These are phyloP conservation scores for Coniella lustricola DNA, from an alignment of 2,329 filamentous ascomycete genomes.

Conservation along the genomic window DNA sequence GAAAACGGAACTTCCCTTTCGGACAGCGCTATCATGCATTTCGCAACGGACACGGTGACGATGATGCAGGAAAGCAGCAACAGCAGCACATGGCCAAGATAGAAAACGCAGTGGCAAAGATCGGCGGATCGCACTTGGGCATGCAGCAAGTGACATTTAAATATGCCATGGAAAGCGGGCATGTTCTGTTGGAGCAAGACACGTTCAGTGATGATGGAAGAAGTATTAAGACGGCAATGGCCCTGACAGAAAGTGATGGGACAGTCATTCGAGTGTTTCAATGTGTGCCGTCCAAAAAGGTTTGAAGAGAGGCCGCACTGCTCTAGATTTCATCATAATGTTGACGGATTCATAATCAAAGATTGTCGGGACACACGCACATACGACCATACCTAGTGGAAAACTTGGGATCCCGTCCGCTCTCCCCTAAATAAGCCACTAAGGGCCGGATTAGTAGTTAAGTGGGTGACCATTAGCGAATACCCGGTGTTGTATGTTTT, in stretches of 20 bases:
- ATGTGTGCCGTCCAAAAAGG: no score
- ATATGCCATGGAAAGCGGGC: constrained; percentile 12
- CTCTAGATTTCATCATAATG: no score
- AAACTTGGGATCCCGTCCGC: no score
- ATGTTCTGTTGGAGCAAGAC: constrained; percentile 17
- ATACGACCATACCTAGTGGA: no score
- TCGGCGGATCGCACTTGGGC: constrained; percentile 7
- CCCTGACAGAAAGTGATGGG: neutral
- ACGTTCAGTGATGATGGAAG: constrained; percentile 2
- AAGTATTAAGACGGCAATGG: neutral
- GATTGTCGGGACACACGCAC: no score
- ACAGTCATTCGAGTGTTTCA: neutral
- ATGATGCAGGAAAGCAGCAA: constrained; percentile 6
- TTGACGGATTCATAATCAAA: no score
- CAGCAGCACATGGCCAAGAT: neutral
- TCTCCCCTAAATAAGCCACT: no score
- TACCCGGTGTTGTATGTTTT: no score
- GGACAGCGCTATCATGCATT: constrained; percentile 21
- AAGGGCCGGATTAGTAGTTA: no score
- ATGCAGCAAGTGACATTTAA: constrained; percentile 18
- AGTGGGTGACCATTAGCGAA: no score
- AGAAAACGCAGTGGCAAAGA: neutral
- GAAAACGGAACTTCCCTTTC: constrained; percentile 32
- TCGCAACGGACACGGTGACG: no score
- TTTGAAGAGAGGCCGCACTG: no score